These are phyloP conservation scores for Parastagonospora avenae DNA, from an alignment of 2,329 filamentous ascomycete species.

Conservation along the genomic window DNA sequence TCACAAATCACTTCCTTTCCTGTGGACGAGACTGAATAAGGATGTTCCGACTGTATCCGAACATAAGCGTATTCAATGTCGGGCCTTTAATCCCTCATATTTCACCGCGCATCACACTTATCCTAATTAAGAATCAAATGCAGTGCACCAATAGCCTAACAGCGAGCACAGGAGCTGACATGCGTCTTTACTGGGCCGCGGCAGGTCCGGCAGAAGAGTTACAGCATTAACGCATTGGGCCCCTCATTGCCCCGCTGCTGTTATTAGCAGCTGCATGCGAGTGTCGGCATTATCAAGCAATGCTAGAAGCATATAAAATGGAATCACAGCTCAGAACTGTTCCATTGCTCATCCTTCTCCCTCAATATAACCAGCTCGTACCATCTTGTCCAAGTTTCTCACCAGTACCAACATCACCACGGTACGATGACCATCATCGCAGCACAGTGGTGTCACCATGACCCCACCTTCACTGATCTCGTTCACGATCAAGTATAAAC, in stretches of 20 bases:
- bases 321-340: neutral
- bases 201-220: no score
- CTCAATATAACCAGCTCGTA: no score
- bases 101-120: no score
- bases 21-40: no score
- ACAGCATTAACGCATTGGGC: neutral
- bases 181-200: no score
- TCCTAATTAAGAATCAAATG: no score
- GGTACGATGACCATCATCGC: slow-evolving; percentile 21
- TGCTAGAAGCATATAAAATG: slow-evolving; percentile 1
- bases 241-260: slow-evolving; percentile 20
- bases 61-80: no score
- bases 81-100: no score
- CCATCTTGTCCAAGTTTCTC: neutral
- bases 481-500: slow-evolving; percentile 15
- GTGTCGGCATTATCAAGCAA: neutral
- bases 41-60: no score
- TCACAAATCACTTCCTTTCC: no score
- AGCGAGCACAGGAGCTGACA: no score
- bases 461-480: slow-evolving; percentile 3
- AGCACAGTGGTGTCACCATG: slow-evolving; percentile 6
- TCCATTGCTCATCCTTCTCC: neutral
- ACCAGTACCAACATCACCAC: neutral
- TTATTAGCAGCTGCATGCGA: slow-evolving; percentile 10
- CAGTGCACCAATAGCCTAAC: no score